phyloP scores from a whole-genome alignment of 331 rosid genomes.

The Ulmus americana region DNA sequence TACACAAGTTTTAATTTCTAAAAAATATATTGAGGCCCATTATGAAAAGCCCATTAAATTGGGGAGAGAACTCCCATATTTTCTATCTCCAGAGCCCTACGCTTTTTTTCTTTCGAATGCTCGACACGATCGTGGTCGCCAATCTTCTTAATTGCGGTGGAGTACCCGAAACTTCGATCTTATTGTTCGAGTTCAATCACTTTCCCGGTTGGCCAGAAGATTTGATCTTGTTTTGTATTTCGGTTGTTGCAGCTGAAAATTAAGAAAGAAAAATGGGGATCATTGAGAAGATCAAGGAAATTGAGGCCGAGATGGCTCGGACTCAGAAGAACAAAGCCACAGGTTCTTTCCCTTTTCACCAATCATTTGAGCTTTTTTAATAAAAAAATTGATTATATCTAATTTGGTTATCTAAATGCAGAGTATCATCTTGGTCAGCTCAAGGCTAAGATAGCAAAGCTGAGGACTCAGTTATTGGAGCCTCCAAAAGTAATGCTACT shows the following conservation, averaged over 20 bases:
- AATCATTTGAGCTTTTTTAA: background rate
- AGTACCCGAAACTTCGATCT: background rate
- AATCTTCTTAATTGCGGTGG: slow-evolving; percentile 23
- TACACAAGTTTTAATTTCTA: no score
- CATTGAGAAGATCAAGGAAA: slow-evolving; percentile 88
- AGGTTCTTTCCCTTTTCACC: slow-evolving; percentile 26
- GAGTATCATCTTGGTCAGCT: slow-evolving; percentile 99
- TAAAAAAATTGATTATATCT: background rate
- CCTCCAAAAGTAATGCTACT: slow-evolving; percentile 73
- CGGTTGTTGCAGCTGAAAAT: slow-evolving; percentile 24
- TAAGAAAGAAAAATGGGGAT: slow-evolving; percentile 63
- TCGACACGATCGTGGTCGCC: slow-evolving; percentile 2
- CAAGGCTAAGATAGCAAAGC: slow-evolving; percentile 94
- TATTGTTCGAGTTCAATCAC: no score
- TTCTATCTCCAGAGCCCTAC: slow-evolving; percentile 21
- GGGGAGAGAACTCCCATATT: background rate
- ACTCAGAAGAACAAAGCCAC: slow-evolving; percentile 99
- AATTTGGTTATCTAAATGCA: slow-evolving; percentile 26
- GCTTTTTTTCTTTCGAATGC: background rate
- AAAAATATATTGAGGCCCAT: background rate
- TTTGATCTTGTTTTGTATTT: background rate
- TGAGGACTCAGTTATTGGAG: slow-evolving; percentile 91
- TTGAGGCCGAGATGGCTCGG: slow-evolving; percentile 99
- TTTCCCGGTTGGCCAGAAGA: background rate
- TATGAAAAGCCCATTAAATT: background rate